Conservation (phyloP, 1,284 basidiomycete species). For the Ustilago crameri region DNA sequence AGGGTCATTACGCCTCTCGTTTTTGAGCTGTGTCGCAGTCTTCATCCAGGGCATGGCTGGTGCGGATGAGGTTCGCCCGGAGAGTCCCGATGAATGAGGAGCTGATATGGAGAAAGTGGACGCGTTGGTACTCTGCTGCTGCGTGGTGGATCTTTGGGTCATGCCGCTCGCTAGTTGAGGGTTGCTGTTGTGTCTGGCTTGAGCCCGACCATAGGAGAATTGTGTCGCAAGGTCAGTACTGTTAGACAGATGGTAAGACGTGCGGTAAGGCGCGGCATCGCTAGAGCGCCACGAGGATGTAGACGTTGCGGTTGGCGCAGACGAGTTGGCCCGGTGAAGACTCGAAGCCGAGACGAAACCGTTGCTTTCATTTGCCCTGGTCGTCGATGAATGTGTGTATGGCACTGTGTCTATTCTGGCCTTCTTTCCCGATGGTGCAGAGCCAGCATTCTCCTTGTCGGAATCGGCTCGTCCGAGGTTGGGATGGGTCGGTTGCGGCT, state of each 20-base stretch:
- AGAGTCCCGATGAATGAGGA: not conserved
- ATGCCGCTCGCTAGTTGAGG: not conserved
- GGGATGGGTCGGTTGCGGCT: conserved; percentile 10
- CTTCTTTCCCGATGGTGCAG: conserved; percentile 21
- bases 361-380: not conserved
- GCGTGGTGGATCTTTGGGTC: conserved; percentile 1
- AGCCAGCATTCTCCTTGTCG: conserved; percentile 34
- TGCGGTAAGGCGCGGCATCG: conserved; percentile 4
- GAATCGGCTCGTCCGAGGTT: conserved; percentile 11
- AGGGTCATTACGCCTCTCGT: conserved; percentile 31
- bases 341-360: conserved; percentile 26
- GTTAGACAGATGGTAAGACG: conserved; percentile 11
- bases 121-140: not conserved
- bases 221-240: conserved; percentile 23
- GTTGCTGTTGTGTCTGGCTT: conserved; percentile 2
- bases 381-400: not conserved
- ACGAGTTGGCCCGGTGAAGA: conserved; percentile 4
- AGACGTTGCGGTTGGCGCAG: conserved; percentile 4
- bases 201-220: conserved; percentile 25
- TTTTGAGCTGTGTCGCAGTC: conserved; percentile 39
- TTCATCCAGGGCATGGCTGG: conserved; percentile 36
- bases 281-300: not conserved
- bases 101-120: not conserved
- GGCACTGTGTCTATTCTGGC: conserved; percentile 3
- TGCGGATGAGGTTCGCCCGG: conserved; percentile 24